A percentile compares a stretch with the other conserved stretches of the same genome.
phyloP scores from a whole-genome alignment of 208 protist genomes.

The Trypanosoma melophagium region DNA sequence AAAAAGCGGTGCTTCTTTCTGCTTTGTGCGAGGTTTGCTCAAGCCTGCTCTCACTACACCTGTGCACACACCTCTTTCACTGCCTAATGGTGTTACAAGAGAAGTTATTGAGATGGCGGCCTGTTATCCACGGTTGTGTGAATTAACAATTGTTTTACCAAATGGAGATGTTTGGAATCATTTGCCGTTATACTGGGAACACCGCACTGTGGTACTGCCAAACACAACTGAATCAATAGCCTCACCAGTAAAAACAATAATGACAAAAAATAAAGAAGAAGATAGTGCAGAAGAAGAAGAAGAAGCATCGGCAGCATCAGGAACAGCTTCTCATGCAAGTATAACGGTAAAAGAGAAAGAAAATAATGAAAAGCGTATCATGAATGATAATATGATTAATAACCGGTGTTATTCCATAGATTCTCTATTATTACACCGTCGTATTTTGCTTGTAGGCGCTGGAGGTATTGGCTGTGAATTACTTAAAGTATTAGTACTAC shows the following conservation, averaged over 20 bases:
- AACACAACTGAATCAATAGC: background rate
- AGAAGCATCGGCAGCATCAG: background rate
- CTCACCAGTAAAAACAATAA: background rate
- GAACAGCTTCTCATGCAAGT: too few relatives aligned
- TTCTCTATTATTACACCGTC: too few relatives aligned
- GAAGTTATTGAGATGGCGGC: background rate
- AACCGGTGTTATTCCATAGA: too few relatives aligned
- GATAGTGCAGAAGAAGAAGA: background rate
- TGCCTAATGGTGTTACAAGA: background rate
- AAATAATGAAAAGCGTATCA: too few relatives aligned
- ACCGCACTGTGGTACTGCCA: conserved; percentile 7
- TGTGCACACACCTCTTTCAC: background rate
- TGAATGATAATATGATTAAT: conserved; percentile 13
- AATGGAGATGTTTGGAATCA: background rate
- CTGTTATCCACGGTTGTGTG: conserved; percentile 7
- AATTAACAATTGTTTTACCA: conserved; percentile 5
- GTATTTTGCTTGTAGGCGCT: conserved; percentile 82
- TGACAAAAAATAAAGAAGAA: background rate
- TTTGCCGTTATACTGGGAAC: conserved; percentile 25
- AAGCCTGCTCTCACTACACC: conserved; percentile 1
- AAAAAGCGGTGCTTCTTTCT: conserved; percentile 30
- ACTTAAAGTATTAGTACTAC: conserved; percentile 97
- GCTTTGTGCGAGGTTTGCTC: conserved; percentile 30
- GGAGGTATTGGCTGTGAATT: conserved; percentile 99
- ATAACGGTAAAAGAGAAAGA: too few relatives aligned